Evolutionary conservation across 495 filamentous ascomycete genomes (phyloP).

Genomic region (Neurospora sp.): DNA sequence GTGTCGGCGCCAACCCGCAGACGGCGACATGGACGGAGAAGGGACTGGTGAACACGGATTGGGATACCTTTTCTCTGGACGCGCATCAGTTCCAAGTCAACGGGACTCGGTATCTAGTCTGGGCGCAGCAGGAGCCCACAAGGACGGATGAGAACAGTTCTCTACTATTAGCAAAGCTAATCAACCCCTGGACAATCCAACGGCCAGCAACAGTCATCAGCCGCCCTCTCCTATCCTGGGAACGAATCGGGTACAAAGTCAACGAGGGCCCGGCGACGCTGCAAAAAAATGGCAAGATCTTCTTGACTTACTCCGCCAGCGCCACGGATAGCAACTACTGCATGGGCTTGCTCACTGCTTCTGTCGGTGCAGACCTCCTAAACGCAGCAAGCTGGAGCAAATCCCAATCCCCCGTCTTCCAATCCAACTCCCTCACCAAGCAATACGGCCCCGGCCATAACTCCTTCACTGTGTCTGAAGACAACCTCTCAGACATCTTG

Average conservation of each 20-base stretch:
- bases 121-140: conserved; percentile 18
- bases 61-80: conserved; percentile 21
- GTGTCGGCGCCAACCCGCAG: conserved; percentile 14
- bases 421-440: conserved; percentile 21
- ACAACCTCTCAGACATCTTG: conserved; percentile 37
- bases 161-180: conserved; percentile 5
- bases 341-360: conserved; percentile 38
- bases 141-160: no score
- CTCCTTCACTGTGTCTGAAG: conserved; percentile 38
- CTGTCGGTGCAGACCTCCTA: conserved; percentile 28
- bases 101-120: conserved; percentile 19
- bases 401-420: conserved; percentile 12
- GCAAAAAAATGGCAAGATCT: conserved; percentile 30
- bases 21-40: conserved; percentile 17
- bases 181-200: conserved; percentile 20
- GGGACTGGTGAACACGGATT: conserved; percentile 18
- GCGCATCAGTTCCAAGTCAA: conserved; percentile 16
- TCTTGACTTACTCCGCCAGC: conserved; percentile 41
- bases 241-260: conserved; percentile 40
- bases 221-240: conserved; percentile 36
- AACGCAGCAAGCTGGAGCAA: conserved; percentile 35
- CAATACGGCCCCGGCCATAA: conserved; percentile 48
- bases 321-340: conserved; percentile 35
- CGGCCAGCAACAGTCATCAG: conserved; percentile 25
- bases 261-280: conserved; percentile 45